A percentile compares a stretch with the other conserved stretches of the same genome.
phyloP scores from a whole-genome alignment of 768 basidiomycete genomes.

The Suillus occidentalis region DNA sequence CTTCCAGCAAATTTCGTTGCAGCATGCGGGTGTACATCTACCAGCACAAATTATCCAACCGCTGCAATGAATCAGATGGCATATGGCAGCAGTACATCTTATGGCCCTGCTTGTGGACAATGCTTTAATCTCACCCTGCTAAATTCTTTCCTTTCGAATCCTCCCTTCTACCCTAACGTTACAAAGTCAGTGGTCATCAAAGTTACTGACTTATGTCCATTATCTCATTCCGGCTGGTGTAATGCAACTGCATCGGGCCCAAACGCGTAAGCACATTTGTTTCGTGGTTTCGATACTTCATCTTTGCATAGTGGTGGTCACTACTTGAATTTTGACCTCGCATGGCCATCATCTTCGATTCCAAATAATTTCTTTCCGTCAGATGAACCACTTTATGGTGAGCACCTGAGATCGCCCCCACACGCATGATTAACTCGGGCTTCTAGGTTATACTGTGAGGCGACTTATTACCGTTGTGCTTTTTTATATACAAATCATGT shows the following conservation, averaged over 20 bases:
- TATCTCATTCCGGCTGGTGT: conserved; percentile 65
- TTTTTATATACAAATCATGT: neutral
- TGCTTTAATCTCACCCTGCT: conserved; percentile 80
- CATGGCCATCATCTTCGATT: conserved; percentile 72
- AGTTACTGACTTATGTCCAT: conserved; percentile 78
- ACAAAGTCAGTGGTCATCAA: conserved; percentile 70
- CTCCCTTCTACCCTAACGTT: conserved; percentile 66
- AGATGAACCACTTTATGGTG: conserved; percentile 63
- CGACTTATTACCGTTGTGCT: neutral
- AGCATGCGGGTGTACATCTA: conserved; percentile 73
- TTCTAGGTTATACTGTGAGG: conserved; percentile 41
- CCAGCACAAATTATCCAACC: conserved; percentile 69
- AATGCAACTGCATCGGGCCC: conserved; percentile 58
- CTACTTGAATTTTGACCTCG: conserved; percentile 81
- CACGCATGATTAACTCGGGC: conserved; percentile 26
- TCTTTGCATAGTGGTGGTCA: conserved; percentile 52
- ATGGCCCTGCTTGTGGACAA: conserved; percentile 72
- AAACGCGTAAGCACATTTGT: conserved; percentile 54
- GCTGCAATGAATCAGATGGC: conserved; percentile 81
- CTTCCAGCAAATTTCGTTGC: conserved; percentile 51
- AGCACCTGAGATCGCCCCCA: conserved; percentile 11
- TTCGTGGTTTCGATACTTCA: conserved; percentile 4
- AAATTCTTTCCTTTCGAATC: conserved; percentile 62
- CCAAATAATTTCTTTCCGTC: conserved; percentile 75
- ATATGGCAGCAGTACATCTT: conserved; percentile 70